Evolutionary conservation across 2,329 filamentous ascomycete genomes (phyloP), one percentile per base, ranked within the genome.

Genomic region (Hypoxylon sp.): DNA sequence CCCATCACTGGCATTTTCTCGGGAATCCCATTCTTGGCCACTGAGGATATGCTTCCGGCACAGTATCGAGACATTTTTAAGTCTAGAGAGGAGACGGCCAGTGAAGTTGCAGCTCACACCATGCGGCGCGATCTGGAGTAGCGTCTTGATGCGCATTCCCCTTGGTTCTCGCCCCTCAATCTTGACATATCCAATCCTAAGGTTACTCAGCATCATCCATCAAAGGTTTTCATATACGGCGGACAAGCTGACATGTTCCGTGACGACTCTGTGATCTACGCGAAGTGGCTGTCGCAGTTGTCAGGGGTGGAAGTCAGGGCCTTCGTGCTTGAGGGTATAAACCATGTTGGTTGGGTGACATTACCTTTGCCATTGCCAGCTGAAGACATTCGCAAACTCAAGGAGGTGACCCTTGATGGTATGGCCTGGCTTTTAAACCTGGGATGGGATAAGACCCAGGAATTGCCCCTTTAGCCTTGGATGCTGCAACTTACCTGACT

Each of bases 111-210:
- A n/a, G n/a, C n/a, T n/a, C n/a, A n/a, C n/a, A n/a, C n/a, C n/a
- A n/a, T n/a, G n/a, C n/a, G n/a, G n/a, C n/a, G n/a, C n/a, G n/a
- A n/a, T n/a, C n/a, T n/a, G n/a, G n/a, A n/a, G n/a, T n/a, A n/a
- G n/a, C n/a, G n/a, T n/a, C n/a, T 37, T 8, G 19, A 25, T 37
- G 17, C 25, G 8, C 20, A 26, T 9, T 37, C 34, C 13, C 34
- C 34, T 6, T 37, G 34, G 34, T 37, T n/a, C 20, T 37, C 34
- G n/a, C 34, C 34, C 17, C 15, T 13, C 20, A 37, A 37, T 26
- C 34, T 37, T 6, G 5, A 19, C 9, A 7, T 37, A 2, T 23
- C 9, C 34, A 37, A 37, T n/a, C 11, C 19, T 21, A 20, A 37
- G 6, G n/a, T 37, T 37, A 20, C 34, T 13, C 19, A 37, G 16